Percentiles rank a stretch among this genome's conserved stretches.
These are phyloP conservation scores for Ambrosia artemisiifolia DNA, from an alignment of 129 eudicot species.

Conservation along the genomic window DNA sequence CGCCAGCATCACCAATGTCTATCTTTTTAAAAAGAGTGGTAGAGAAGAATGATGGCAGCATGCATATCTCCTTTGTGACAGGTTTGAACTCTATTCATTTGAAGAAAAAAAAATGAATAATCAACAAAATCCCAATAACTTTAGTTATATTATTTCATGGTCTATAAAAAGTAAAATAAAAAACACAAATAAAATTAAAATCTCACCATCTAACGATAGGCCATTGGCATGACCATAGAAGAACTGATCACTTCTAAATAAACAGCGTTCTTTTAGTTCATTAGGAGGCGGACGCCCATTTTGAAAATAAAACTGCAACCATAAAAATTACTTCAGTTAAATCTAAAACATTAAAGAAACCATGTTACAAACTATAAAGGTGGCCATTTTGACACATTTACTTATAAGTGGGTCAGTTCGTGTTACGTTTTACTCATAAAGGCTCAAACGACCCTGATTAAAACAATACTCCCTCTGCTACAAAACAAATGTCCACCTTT, in stretches of 20 bases:
- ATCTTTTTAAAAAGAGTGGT: slow-evolving; percentile 53
- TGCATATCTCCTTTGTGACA: slow-evolving; percentile 59
- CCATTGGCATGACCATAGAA: slow-evolving; percentile 50
- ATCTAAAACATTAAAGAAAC: background rate
- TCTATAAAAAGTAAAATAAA: background rate
- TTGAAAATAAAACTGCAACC: slow-evolving; percentile 59
- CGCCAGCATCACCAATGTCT: slow-evolving; percentile 39
- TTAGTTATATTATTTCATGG: background rate
- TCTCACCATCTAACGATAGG: slow-evolving; percentile 51
- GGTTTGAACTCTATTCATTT: slow-evolving; percentile 44
- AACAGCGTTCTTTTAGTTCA: slow-evolving; percentile 50
- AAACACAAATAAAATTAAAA: background rate
- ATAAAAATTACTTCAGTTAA: slow-evolving; percentile 25
- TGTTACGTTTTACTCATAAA: background rate
- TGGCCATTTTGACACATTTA: background rate
- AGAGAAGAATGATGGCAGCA: slow-evolving; percentile 64
- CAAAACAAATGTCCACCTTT: too few species aligned
- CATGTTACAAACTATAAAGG: background rate
- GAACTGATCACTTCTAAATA: slow-evolving; percentile 41
- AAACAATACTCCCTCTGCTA: background rate
- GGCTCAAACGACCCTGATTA: background rate
- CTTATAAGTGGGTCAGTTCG: background rate
- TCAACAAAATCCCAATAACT: background rate
- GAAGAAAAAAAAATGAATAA: background rate
- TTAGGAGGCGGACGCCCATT: slow-evolving; percentile 64